A percentile compares a stretch with the other conserved stretches of the same genome.
Conservation (phyloP, 1,139 yeast species). For the Saccharomyces hybrid region DNA sequence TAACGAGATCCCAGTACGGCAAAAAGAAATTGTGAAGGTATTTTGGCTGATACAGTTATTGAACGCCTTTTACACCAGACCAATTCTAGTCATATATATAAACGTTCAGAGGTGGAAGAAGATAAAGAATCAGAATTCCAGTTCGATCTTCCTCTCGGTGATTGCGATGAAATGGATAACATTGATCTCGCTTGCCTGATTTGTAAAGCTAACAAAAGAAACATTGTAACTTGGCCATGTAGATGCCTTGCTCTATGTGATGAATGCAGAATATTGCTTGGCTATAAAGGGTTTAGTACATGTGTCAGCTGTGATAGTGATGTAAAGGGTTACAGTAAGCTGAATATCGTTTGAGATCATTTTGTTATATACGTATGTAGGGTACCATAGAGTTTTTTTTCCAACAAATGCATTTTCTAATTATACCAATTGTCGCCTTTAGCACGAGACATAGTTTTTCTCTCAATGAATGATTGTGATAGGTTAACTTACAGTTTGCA, state of each 20-base stretch:
- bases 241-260: conserved; percentile 84
- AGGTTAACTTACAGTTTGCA: neutral
- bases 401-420: neutral
- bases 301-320: conserved; percentile 80
- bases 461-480: neutral
- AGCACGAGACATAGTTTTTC: neutral
- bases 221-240: conserved; percentile 88
- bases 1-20: conserved; percentile 33
- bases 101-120: neutral
- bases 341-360: conserved; percentile 20
- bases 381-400: neutral
- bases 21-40: conserved; percentile 24
- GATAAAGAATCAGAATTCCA: neutral
- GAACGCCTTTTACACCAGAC: conserved; percentile 6
- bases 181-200: conserved; percentile 53
- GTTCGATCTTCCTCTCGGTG: neutral
- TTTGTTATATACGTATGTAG: neutral
- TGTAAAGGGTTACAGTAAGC: conserved; percentile 52
- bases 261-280: conserved; percentile 68
- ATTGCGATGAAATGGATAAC: conserved; percentile 6
- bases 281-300: conserved; percentile 62
- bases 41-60: conserved; percentile 26
- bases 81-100: neutral
- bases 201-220: conserved; percentile 68
- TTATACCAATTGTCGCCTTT: neutral